These are phyloP conservation scores for Saccharum spontaneum DNA, from an alignment of 176 grass and related monocot species.

Conservation along the genomic window DNA sequence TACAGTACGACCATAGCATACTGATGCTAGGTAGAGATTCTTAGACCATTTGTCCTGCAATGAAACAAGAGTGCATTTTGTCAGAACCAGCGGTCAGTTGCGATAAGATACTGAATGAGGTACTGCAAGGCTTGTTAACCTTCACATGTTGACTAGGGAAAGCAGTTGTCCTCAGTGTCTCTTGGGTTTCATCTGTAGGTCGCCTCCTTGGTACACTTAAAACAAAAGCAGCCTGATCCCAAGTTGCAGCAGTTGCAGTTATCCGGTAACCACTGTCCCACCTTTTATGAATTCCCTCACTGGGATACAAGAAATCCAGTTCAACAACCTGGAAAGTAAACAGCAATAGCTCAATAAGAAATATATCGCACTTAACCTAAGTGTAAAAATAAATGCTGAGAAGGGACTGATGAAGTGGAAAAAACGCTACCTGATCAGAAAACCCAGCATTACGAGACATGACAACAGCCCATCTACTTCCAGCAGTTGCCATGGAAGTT, in stretches of 20 bases:
- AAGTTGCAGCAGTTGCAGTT: conserved; percentile 87
- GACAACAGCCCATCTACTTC: conserved; percentile 92
- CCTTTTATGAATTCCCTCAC: conserved; percentile 95
- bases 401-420: not conserved
- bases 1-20: conserved; percentile 95
- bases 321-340: conserved; percentile 78
- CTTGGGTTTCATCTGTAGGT: conserved; percentile 84
- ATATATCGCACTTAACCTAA: not conserved
- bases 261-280: conserved; percentile 93
- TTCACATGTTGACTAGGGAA: conserved; percentile 97
- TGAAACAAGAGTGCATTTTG: conserved; percentile 20
- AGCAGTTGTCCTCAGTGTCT: conserved; percentile 89
- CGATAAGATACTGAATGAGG: not conserved
- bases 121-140: conserved; percentile 41
- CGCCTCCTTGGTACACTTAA: conserved; percentile 87
- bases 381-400: conserved; percentile 12
- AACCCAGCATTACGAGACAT: conserved; percentile 97
- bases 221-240: conserved; percentile 87
- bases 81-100: conserved; percentile 7
- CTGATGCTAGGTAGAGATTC: conserved; percentile 87
- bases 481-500: conserved; percentile 95
- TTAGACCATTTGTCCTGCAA: conserved; percentile 97
- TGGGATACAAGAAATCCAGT: conserved; percentile 96
- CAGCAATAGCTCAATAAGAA: not conserved
- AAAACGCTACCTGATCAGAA: conserved; percentile 74